A percentile compares a stretch with the other conserved stretches of the same genome.
These are phyloP conservation scores for Monosporascus sp. DNA, from an alignment of 2,329 filamentous ascomycete species.

Conservation along the genomic window DNA sequence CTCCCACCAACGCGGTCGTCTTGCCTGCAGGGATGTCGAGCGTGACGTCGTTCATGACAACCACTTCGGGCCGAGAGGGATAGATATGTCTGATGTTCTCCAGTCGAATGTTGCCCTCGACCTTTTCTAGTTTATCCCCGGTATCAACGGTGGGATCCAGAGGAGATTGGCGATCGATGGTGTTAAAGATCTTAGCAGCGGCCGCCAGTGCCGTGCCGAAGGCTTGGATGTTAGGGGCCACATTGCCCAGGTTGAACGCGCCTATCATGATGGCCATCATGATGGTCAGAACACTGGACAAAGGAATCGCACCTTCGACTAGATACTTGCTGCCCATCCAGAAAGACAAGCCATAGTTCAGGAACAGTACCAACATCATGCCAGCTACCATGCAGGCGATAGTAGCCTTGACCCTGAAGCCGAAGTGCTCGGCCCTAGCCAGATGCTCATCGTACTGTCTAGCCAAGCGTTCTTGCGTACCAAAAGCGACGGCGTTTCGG, in stretches of 20 bases:
- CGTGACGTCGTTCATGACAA: conserved; percentile 79
- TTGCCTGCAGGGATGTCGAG: conserved; percentile 82
- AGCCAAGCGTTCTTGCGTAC: conserved; percentile 88
- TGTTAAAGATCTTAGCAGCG: conserved; percentile 86
- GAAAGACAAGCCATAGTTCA: conserved; percentile 84
- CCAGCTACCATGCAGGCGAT: conserved; percentile 75
- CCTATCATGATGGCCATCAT: conserved; percentile 90
- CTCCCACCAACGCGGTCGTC: conserved; percentile 87
- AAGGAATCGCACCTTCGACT: conserved; percentile 56
- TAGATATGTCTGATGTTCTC: conserved; percentile 88
- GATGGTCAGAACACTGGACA: conserved; percentile 75
- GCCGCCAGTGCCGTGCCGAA: conserved; percentile 81
- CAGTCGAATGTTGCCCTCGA: conserved; percentile 76
- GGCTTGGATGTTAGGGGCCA: conserved; percentile 79
- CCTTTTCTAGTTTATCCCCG: conserved; percentile 67
- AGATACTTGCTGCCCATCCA: conserved; percentile 81
- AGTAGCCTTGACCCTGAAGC: conserved; percentile 68
- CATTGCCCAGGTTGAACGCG: conserved; percentile 83
- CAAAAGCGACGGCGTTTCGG: conserved; percentile 87
- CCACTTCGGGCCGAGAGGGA: conserved; percentile 84
- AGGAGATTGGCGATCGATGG: conserved; percentile 83
- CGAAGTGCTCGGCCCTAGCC: conserved; percentile 66
- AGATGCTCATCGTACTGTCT: conserved; percentile 78
- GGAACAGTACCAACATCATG: conserved; percentile 79
- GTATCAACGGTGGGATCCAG: conserved; percentile 69